Conservation (phyloP, 1,139 yeast genomes). For the Sugiyamaella neomexicana region DNA sequence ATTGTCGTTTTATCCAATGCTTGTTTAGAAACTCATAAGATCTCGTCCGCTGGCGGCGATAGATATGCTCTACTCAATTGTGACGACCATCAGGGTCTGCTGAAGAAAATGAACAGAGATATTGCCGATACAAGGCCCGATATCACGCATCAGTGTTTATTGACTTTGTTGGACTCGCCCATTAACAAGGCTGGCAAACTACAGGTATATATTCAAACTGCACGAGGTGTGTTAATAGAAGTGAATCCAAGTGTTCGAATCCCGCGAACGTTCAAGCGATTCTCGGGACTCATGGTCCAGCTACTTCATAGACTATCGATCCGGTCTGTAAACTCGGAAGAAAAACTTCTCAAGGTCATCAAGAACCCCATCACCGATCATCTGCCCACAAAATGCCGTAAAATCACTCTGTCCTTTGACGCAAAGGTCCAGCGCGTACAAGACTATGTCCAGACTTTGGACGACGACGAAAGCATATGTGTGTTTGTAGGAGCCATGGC, state of each 20-base stretch:
- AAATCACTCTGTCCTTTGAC: constrained; percentile 90
- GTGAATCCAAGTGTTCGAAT: constrained; percentile 96
- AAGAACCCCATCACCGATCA: constrained; percentile 97
- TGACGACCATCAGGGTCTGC: constrained; percentile 95
- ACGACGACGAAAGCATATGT: constrained; percentile 89
- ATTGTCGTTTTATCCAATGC: constrained; percentile 94
- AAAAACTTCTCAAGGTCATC: constrained; percentile 86
- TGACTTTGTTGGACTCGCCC: constrained; percentile 92
- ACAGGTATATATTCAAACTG: constrained; percentile 95
- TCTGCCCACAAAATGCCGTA: constrained; percentile 92
- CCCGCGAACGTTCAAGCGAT: constrained; percentile 96
- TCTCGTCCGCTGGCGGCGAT: constrained; percentile 82
- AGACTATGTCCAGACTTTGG: constrained; percentile 79
- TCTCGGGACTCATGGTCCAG: constrained; percentile 97
- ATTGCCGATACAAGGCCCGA: constrained; percentile 98
- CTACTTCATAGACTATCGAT: constrained; percentile 87
- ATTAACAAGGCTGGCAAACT: constrained; percentile 95
- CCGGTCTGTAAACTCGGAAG: constrained; percentile 92
- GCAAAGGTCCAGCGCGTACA: constrained; percentile 86
- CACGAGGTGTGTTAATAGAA: constrained; percentile 90
- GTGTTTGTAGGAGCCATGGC: constrained; percentile 99
- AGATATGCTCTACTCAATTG: constrained; percentile 91
- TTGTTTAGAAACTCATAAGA: constrained; percentile 90
- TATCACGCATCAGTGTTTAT: constrained; percentile 86
- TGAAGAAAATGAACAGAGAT: constrained; percentile 94